phyloP scores from a whole-genome alignment of 139 green algal species.

The Penium margaritaceum region DNA sequence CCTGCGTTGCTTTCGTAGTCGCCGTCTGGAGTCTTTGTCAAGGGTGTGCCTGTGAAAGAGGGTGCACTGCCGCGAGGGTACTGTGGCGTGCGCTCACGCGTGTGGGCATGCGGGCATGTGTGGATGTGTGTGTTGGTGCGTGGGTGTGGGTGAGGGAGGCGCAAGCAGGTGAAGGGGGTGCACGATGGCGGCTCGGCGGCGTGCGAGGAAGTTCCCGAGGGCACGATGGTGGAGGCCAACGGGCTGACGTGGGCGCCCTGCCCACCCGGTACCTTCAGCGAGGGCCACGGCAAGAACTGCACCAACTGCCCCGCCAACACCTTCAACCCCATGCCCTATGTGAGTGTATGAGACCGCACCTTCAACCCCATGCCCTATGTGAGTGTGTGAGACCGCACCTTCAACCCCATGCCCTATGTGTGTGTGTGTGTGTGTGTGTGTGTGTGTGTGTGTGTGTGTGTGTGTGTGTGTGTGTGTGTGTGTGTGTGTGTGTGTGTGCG shows the following conservation, averaged over 20 bases:
- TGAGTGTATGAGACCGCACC: conserved; percentile 25
- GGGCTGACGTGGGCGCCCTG: conserved; percentile 14
- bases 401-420: not conserved
- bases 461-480: too few species aligned
- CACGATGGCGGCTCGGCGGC: not conserved
- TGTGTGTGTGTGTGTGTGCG: too few species aligned
- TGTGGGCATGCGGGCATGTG: too few species aligned
- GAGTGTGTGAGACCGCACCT: conserved; percentile 27
- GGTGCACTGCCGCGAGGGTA: too few species aligned
- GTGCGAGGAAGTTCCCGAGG: conserved; percentile 8
- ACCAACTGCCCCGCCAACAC: conserved; percentile 24
- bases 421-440: too few species aligned
- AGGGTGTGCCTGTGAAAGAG: too few species aligned
- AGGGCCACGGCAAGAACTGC: conserved; percentile 7
- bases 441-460: too few species aligned
- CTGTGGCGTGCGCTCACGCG: too few species aligned
- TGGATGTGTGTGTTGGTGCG: too few species aligned
- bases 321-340: not conserved
- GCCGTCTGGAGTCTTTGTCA: too few species aligned
- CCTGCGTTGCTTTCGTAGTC: too few species aligned
- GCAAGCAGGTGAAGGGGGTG: conserved; percentile 13
- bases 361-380: conserved; percentile 5
- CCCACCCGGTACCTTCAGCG: conserved; percentile 13
- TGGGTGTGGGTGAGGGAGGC: too few species aligned
- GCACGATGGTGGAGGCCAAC: not conserved